A percentile compares a stretch with the other conserved stretches of the same genome.
Conservation (phyloP, 2,329 filamentous ascomycete species). For the Cladosporium sp. region DNA sequence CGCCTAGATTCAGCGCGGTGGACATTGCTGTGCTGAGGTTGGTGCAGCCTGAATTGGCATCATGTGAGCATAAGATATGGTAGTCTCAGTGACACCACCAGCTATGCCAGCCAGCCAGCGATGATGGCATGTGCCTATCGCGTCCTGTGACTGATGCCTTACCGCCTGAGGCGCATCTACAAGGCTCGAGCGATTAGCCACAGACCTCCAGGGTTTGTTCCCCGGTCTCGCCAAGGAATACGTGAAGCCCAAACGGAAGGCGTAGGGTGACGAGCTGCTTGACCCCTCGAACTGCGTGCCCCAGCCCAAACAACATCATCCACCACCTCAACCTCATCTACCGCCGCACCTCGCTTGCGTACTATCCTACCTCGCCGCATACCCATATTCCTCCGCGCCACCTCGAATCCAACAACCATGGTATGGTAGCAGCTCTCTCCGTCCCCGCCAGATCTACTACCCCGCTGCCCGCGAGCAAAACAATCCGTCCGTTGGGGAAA, state of each 20-base stretch:
- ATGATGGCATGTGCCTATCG: neutral
- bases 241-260: neutral
- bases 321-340: neutral
- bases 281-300: constrained; percentile 7
- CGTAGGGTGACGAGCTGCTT: neutral
- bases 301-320: neutral
- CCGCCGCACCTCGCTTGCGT: neutral
- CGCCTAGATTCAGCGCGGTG: constrained; percentile 41
- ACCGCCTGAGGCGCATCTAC: neutral
- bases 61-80: constrained; percentile 1
- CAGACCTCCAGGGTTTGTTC: neutral
- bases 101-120: neutral
- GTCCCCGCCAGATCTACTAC: constrained; percentile 13
- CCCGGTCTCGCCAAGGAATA: neutral
- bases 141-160: neutral
- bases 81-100: neutral
- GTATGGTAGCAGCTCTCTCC: constrained; percentile 17
- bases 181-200: neutral
- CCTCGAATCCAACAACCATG: constrained; percentile 21
- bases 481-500: constrained; percentile 8
- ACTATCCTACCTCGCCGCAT: neutral
- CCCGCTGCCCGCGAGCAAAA: constrained; percentile 17
- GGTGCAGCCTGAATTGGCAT: constrained; percentile 5
- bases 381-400: neutral
- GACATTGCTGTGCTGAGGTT: constrained; percentile 14